phyloP scores from a whole-genome alignment of 306 rosid species.

The cucumber (Cucumis sativus) region DNA sequence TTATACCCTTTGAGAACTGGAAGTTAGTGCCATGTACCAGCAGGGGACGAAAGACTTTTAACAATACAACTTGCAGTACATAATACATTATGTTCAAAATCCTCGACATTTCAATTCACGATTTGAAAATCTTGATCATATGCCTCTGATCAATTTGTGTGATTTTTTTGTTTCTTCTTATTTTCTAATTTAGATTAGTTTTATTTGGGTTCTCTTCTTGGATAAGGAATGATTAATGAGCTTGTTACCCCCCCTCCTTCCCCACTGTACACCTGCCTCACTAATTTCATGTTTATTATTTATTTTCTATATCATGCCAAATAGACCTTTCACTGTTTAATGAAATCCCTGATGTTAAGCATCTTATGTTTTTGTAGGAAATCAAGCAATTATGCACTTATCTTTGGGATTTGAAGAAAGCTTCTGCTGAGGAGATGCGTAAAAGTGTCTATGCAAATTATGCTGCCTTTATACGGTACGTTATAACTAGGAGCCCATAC shows the following conservation, averaged over 20 bases:
- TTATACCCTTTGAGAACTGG: not conserved
- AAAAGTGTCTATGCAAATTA: constrained; percentile 97
- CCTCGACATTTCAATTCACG: not conserved
- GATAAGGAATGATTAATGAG: not conserved
- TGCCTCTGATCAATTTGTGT: not conserved
- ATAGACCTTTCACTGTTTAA: not conserved
- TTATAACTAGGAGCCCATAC: not conserved
- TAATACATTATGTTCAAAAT: not conserved
- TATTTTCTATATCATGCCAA: not conserved
- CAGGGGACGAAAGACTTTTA: not conserved
- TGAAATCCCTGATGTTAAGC: not conserved
- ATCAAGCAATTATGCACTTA: constrained; percentile 80
- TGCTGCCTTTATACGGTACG: constrained; percentile 89
- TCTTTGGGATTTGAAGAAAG: constrained; percentile 74
- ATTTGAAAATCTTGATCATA: not conserved
- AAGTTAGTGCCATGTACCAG: not conserved
- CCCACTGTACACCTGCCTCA: not conserved
- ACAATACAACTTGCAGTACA: not conserved
- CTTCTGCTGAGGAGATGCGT: constrained; percentile 99
- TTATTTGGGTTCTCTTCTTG: not conserved
- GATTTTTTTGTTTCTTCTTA: not conserved
- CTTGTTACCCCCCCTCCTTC: not conserved
- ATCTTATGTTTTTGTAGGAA: constrained; percentile 37
- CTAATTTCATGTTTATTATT: not conserved
- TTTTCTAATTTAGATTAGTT: too few relatives aligned